Base-by-base conservation (phyloP, 1,284 basidiomycete genomes). In the Retiboletus flavoniger region DNA sequence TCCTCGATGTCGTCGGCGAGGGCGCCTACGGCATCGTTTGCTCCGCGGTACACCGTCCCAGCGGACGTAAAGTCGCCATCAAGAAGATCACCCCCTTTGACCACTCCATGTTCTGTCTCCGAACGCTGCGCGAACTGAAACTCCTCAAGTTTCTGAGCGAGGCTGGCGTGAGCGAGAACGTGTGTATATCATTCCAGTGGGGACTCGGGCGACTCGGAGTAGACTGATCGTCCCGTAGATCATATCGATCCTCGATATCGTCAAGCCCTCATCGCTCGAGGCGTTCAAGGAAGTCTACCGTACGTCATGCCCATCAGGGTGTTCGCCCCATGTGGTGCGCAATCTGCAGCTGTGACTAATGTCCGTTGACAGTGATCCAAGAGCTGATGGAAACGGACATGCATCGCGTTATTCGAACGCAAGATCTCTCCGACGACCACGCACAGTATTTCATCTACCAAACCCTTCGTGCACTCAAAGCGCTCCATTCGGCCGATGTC, bases 61-160 rank as follows among this genome's bases (percentile, higher is more conserved):
- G 84, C 51, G 85, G 87, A 47, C 83, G 86, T 50, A 90, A 90
- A 68, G 89, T 93, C 52, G 91, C 91, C 49, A 92, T 92, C 76
- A 93, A 94, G 81, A 93, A 93, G 81, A 93, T 95, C 74, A 84
- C 89, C 7, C 93, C 93, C 0, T 95, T 95, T 61, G 93, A 95
- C 70, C 93, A 95, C 67, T 90, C 90, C 17, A 93, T 95, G 90
- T 95, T 93, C 72, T 91, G 90, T 63, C 75, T 94, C 52, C 78
- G 93, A 43, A 95, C 93, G 0, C 79, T 95, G 47, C 79, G 93
- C 57, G 93, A 95, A 71, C 79, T 95, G 60, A 95, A 95, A 70
- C 77, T 95, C 31, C 83, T 93, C 67, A 94, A 94, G 69, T 95
- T 94, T 75, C 81, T 97, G 67, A 91, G 89, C 58, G 89, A 93